Evolutionary conservation across 139 green algal species (phyloP).

Genomic region (Coccomyxa sp.): DNA sequence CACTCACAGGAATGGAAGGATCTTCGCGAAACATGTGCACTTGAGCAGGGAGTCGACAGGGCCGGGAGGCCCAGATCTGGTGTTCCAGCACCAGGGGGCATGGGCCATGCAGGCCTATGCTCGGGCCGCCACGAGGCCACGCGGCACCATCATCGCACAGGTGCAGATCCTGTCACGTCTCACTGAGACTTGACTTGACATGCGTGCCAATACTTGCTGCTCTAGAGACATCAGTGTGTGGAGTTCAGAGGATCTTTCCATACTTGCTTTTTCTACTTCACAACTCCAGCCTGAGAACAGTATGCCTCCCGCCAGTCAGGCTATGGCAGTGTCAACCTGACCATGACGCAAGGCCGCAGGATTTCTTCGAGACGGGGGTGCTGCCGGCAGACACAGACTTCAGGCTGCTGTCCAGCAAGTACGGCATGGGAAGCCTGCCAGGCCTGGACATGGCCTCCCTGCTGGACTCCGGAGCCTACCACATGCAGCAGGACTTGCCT

Average conservation of each 20-base stretch:
- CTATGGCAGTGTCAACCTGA: too few species aligned
- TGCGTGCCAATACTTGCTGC: too few species aligned
- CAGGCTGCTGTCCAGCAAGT: constrained; percentile 41
- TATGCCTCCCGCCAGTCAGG: too few species aligned
- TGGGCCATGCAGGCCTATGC: constrained; percentile 54
- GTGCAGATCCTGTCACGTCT: too few species aligned
- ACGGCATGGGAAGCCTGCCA: constrained; percentile 31
- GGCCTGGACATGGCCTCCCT: constrained; percentile 70
- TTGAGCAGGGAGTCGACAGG: constrained; percentile 73
- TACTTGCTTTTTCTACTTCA: background rate
- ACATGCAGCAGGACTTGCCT: constrained; percentile 46
- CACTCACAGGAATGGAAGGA: too few species aligned
- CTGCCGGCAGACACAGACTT: constrained; percentile 78
- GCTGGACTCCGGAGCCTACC: constrained; percentile 57
- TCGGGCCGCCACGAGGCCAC: constrained; percentile 25
- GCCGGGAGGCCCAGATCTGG: constrained; percentile 53
- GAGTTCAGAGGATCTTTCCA: too few species aligned
- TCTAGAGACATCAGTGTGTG: too few species aligned
- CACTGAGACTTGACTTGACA: too few species aligned
- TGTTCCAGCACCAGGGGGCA: constrained; percentile 62
- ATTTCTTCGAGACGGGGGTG: constrained; percentile 54
- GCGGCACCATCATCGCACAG: constrained; percentile 53
- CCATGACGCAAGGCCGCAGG: too few species aligned
- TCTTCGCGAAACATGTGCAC: too few species aligned
- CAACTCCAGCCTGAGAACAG: background rate